Percentiles rank a stretch among this genome's conserved stretches.
phyloP scores from a whole-genome alignment of 2,329 filamentous ascomycete genomes.

The Onygenales sp. region DNA sequence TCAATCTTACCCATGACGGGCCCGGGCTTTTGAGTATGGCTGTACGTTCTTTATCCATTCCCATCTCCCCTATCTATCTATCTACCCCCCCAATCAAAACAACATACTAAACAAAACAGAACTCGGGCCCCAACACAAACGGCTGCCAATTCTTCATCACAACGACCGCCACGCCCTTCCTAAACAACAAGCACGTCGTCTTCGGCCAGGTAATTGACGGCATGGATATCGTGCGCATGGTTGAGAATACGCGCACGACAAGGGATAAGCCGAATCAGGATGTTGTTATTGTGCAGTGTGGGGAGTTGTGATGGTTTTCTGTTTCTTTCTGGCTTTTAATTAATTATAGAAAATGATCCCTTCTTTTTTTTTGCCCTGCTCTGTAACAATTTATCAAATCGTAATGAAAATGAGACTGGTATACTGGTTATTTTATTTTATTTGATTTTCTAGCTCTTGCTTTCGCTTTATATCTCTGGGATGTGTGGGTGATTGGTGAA shows the following conservation, averaged over 20 bases:
- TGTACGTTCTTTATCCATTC: slow-evolving; percentile 43
- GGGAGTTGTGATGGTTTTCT: slow-evolving; percentile 63
- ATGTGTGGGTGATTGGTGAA: too few species aligned
- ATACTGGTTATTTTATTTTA: too few species aligned
- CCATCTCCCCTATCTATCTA: not conserved
- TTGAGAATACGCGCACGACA: slow-evolving; percentile 81
- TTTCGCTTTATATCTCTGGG: too few species aligned
- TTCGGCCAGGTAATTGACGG: slow-evolving; percentile 86
- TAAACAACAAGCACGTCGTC: slow-evolving; percentile 90
- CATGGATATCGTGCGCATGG: slow-evolving; percentile 83
- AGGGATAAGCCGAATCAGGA: slow-evolving; percentile 79
- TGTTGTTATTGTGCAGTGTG: slow-evolving; percentile 75
- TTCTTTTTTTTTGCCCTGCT: too few species aligned
- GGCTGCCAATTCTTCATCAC: slow-evolving; percentile 98
- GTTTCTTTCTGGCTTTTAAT: not conserved
- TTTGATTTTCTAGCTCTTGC: too few species aligned
- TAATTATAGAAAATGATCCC: not conserved
- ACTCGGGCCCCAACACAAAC: slow-evolving; percentile 85
- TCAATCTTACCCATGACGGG: slow-evolving; percentile 65
- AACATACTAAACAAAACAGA: slow-evolving; percentile 41
- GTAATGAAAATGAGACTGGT: too few species aligned
- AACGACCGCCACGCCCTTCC: slow-evolving; percentile 72
- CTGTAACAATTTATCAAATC: too few species aligned
- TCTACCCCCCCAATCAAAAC: not conserved
- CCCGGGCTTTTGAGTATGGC: slow-evolving; percentile 88